A percentile compares a stretch with the other conserved stretches of the same genome.
These are phyloP conservation scores for Aspergillus chevalieri DNA, from an alignment of 2,329 filamentous ascomycete species.

Conservation along the genomic window DNA sequence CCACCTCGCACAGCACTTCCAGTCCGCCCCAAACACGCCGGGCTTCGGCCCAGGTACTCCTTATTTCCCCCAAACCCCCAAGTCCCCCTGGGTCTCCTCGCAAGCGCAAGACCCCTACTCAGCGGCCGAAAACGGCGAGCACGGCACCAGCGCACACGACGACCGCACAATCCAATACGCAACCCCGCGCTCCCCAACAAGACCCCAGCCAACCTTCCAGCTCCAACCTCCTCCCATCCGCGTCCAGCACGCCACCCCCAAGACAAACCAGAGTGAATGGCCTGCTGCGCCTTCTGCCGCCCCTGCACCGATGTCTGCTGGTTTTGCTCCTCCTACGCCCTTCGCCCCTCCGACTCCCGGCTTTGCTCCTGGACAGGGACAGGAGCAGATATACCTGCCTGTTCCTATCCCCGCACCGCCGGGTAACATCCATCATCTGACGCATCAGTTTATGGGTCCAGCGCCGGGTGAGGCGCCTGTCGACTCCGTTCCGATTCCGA, in stretches of 20 bases:
- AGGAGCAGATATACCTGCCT: background rate
- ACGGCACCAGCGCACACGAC: constrained; percentile 31
- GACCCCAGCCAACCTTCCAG: constrained; percentile 61
- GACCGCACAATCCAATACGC: constrained; percentile 44
- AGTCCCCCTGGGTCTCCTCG: constrained; percentile 39
- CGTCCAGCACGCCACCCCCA: constrained; percentile 71
- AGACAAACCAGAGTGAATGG: constrained; percentile 54
- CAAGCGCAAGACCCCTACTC: constrained; percentile 40
- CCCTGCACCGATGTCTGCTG: constrained; percentile 20
- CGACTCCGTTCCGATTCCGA: constrained; percentile 80
- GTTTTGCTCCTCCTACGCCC: no score
- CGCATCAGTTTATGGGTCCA: constrained; percentile 59
- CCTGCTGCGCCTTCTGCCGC: constrained; percentile 42
- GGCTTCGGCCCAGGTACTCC: constrained; percentile 50
- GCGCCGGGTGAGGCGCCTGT: constrained; percentile 79
- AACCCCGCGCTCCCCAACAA: constrained; percentile 59
- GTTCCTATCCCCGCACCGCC: constrained; percentile 18
- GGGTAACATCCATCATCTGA: constrained; percentile 19
- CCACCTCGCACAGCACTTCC: constrained; percentile 78
- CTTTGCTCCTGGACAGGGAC: background rate
- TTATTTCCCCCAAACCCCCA: constrained; percentile 49
- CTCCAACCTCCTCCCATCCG: constrained; percentile 79
- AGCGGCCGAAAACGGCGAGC: constrained; percentile 49
- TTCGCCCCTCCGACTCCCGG: background rate
- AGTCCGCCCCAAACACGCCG: constrained; percentile 92